phyloP scores from a whole-genome alignment of 345 rosid genomes.

The Melaleuca quinquenervia region DNA sequence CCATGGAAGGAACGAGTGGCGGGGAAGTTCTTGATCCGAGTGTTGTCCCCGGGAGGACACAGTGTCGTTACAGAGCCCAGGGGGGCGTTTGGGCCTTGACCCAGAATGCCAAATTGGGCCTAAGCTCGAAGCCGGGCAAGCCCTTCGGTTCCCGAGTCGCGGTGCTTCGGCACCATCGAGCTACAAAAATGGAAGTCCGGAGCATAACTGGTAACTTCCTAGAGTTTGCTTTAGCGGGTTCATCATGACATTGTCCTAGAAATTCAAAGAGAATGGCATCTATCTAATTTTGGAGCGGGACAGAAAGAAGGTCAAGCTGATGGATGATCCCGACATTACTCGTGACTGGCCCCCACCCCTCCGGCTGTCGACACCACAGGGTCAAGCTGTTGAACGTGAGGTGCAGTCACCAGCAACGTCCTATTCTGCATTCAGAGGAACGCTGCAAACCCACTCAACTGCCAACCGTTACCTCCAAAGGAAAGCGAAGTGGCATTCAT shows the following conservation, averaged over 20 bases:
- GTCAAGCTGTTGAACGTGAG: background rate
- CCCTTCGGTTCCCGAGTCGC: background rate
- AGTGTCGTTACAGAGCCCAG: background rate
- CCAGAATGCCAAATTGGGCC: background rate
- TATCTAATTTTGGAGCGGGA: background rate
- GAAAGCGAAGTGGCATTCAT: background rate
- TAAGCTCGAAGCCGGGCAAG: background rate
- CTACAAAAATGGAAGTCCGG: background rate
- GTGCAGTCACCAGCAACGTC: background rate
- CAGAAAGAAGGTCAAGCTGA: background rate
- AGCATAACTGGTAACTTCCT: background rate
- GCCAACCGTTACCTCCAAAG: background rate
- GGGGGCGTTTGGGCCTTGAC: background rate
- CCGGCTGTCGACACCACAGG: background rate
- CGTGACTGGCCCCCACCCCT: no score
- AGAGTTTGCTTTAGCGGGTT: background rate
- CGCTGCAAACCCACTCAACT: background rate
- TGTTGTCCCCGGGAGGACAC: background rate
- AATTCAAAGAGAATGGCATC: background rate
- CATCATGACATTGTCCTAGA: no score
- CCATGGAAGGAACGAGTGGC: constrained; percentile 11
- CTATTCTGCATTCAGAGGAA: background rate
- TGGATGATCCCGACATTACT: background rate
- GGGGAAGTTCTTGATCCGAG: background rate
- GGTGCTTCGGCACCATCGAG: no score